Evolutionary conservation across 495 filamentous ascomycete genomes (phyloP).

Genomic region (Glonium stellatum): DNA sequence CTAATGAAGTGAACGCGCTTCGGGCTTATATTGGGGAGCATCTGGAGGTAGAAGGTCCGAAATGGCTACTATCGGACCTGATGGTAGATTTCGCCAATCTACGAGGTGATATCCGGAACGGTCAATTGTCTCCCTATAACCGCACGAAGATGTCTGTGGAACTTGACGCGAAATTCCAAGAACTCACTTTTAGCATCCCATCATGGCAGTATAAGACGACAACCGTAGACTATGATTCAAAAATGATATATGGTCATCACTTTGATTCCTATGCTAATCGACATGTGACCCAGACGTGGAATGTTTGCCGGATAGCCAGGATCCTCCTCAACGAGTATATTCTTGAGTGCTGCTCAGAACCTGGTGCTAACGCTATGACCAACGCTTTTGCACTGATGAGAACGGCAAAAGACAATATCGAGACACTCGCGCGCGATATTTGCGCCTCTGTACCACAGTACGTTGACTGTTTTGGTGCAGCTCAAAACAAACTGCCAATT

Average conservation of each 20-base stretch:
- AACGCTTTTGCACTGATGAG: background rate
- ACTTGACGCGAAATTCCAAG: slow-evolving; percentile 6
- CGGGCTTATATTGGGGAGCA: slow-evolving; percentile 18
- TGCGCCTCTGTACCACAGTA: slow-evolving; percentile 33
- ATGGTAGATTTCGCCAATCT: slow-evolving; percentile 26
- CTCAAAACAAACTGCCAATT: background rate
- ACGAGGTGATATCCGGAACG: slow-evolving; percentile 6
- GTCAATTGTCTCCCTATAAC: background rate
- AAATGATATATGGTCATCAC: slow-evolving; percentile 16
- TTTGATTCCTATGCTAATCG: slow-evolving; percentile 29
- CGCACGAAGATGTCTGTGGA: background rate
- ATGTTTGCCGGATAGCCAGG: slow-evolving; percentile 28
- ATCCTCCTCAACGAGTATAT: slow-evolving; percentile 33
- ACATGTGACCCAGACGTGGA: slow-evolving; percentile 28
- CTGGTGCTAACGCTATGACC: background rate
- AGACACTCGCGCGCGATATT: slow-evolving; percentile 27
- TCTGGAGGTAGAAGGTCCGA: slow-evolving; percentile 15
- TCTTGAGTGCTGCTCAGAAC: background rate
- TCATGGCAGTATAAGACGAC: slow-evolving; percentile 9
- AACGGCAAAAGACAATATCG: slow-evolving; percentile 12
- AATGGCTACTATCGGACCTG: slow-evolving; percentile 24
- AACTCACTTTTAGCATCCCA: background rate
- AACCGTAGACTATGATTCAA: slow-evolving; percentile 1
- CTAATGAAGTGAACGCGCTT: slow-evolving; percentile 22
- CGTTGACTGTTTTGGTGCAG: slow-evolving; percentile 12